These are phyloP conservation scores for Aspergillus arachidicola DNA, from an alignment of 2,329 filamentous ascomycete species.

Conservation along the genomic window DNA sequence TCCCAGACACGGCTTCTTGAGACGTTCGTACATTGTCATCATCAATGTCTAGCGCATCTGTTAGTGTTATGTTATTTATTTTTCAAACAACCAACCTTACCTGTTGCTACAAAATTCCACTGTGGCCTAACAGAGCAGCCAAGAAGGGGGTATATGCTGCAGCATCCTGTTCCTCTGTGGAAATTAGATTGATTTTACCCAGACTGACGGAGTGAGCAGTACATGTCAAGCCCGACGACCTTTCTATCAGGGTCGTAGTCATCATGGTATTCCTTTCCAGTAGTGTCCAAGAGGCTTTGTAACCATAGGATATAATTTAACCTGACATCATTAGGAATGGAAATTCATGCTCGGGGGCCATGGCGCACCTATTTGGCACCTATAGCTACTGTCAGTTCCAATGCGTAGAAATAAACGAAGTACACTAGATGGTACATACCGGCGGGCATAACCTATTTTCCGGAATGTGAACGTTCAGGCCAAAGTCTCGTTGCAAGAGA, in stretches of 20 bases:
- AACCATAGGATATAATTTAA: slow-evolving; percentile 93
- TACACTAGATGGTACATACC: slow-evolving; percentile 50
- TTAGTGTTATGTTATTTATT: neutral
- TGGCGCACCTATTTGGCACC: slow-evolving; percentile 50
- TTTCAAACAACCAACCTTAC: slow-evolving; percentile 33
- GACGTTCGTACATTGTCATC: slow-evolving; percentile 68
- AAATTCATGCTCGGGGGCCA: neutral
- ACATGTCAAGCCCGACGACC: slow-evolving; percentile 76
- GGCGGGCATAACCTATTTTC: slow-evolving; percentile 83
- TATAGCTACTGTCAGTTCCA: slow-evolving; percentile 23
- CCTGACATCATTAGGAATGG: slow-evolving; percentile 47
- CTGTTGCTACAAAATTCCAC: slow-evolving; percentile 75
- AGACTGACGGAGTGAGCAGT: slow-evolving; percentile 16
- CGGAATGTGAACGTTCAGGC: slow-evolving; percentile 69
- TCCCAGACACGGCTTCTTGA: slow-evolving; percentile 65
- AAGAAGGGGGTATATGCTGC: slow-evolving; percentile 86
- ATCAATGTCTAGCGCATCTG: slow-evolving; percentile 68
- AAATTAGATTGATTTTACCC: slow-evolving; percentile 16
- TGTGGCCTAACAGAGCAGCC: slow-evolving; percentile 66
- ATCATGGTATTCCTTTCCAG: slow-evolving; percentile 50
- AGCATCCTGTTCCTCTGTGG: slow-evolving; percentile 77
- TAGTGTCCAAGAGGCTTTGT: slow-evolving; percentile 76
- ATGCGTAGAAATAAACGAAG: neutral
- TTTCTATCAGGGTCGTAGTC: slow-evolving; percentile 58
- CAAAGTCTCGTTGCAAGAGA: slow-evolving; percentile 75